Conservation (phyloP, 2,329 filamentous ascomycete genomes). For the Arthroderma sp. region DNA sequence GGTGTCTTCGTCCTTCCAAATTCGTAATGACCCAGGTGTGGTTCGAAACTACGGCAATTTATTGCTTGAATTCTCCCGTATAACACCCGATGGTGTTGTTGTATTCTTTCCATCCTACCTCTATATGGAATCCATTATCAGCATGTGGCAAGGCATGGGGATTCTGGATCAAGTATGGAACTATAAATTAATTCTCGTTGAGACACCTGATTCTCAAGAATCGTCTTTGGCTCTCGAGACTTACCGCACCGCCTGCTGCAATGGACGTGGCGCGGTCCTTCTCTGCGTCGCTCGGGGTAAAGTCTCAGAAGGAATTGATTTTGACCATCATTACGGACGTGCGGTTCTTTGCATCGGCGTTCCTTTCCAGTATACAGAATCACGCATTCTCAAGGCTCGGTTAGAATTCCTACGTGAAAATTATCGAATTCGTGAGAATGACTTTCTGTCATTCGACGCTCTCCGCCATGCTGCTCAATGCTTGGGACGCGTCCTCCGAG, state of each 20-base stretch:
- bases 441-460: slow-evolving; percentile 95
- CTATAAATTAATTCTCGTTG: slow-evolving; percentile 94
- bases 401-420: slow-evolving; percentile 94
- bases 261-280: slow-evolving; percentile 82
- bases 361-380: slow-evolving; percentile 97
- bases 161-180: slow-evolving; percentile 98
- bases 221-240: slow-evolving; percentile 91
- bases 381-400: slow-evolving; percentile 85
- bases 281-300: slow-evolving; percentile 94
- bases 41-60: slow-evolving; percentile 92
- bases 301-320: slow-evolving; percentile 96
- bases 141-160: slow-evolving; percentile 98
- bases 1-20: slow-evolving; percentile 86
- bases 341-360: slow-evolving; percentile 94
- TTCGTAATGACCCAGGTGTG: slow-evolving; percentile 90
- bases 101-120: slow-evolving; percentile 98
- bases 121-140: slow-evolving; percentile 98
- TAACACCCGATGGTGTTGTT: slow-evolving; percentile 95
- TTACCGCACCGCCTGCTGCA: slow-evolving; percentile 93
- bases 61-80: slow-evolving; percentile 85
- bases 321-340: slow-evolving; percentile 94
- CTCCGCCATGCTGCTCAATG: slow-evolving; percentile 99
- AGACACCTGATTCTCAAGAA: slow-evolving; percentile 94
- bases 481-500: slow-evolving; percentile 80
- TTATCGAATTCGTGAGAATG: slow-evolving; percentile 91